Conservation (phyloP, 495 filamentous ascomycete species). For the Podospora pseudopauciseta region DNA sequence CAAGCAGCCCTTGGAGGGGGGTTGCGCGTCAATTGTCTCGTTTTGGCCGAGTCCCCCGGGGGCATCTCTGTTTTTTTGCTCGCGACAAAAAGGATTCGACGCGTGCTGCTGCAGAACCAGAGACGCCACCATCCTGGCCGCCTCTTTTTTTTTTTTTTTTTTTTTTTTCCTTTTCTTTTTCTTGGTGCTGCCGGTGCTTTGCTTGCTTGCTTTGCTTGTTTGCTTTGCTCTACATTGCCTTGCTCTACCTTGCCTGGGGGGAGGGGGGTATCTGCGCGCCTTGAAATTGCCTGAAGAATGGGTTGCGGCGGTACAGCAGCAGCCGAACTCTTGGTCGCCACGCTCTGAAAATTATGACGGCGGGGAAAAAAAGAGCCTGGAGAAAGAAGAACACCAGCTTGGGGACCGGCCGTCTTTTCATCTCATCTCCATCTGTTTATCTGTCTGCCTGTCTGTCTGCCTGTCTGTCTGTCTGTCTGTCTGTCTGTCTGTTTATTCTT, state of each 20-base stretch:
- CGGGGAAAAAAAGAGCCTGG: background rate
- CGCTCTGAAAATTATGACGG: slow-evolving; percentile 23
- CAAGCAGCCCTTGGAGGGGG: background rate
- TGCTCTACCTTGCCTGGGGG: background rate
- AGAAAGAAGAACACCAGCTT: background rate
- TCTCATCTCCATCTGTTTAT: background rate
- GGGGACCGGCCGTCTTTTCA: background rate
- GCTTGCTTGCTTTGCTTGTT: background rate
- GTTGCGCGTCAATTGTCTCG: slow-evolving; percentile 2
- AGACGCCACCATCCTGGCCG: slow-evolving; percentile 16
- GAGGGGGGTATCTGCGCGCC: slow-evolving; percentile 8
- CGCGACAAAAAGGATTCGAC: slow-evolving; percentile 19
- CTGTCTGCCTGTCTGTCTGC: slow-evolving; percentile 1
- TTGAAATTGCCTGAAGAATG: slow-evolving; percentile 26
- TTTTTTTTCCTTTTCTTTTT: no score
- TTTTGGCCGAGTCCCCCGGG: slow-evolving; percentile 5
- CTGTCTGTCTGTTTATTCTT: background rate
- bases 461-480: background rate
- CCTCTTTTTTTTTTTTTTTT: background rate
- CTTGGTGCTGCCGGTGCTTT: background rate
- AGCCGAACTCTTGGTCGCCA: slow-evolving; percentile 21
- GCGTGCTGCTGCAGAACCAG: slow-evolving; percentile 12
- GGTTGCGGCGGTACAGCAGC: slow-evolving; percentile 14
- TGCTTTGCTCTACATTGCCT: background rate
- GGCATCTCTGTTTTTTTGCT: slow-evolving; percentile 1